Base-by-base conservation (phyloP, 768 basidiomycete species). In the Hygrocybe coccinea region DNA sequence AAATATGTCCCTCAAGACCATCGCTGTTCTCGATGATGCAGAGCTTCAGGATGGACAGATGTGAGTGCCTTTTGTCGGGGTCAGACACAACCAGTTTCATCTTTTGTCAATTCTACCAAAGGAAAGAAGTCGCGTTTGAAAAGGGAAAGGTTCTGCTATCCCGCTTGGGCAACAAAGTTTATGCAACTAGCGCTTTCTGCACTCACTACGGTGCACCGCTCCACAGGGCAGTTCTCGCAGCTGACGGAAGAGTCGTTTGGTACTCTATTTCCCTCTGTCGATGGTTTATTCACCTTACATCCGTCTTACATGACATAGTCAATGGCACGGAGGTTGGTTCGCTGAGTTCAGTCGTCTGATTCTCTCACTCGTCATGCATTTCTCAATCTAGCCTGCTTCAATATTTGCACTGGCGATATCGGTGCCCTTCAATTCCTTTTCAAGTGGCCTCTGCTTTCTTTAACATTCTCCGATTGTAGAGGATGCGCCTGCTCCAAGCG, bases 161-260 rank as follows among this genome's bases (percentile, higher is more conserved):
- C 52, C 84, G 85, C 50, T 69, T 94, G 15, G 87, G 86, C 25
- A 84, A 87, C 62, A 81, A 86, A 60, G 73, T 91, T 1, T 77
- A 87, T 60, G 89, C 91, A 5, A 93, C 87, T 0, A 86, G 84
- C 57, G 89, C 89, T 2, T 87, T 82, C 69, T 95, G 93, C 71
- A 94, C 91, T 1, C 93, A 95, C 68, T 95, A 93, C 65, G 93
- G 93, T 10, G 92, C 92, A 2, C 91, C 91, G 1, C 77, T 95
- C 2, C 83, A 77, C 4, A 91, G 91, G 69, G 92, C 91, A 50
- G 85, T 91, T 9, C 74, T 93, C 53, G 81, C 86, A 7, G 78
- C 86, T 34, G 86, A 89, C 67, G 91, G 89, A 9, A 74, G 88
- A 57, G 80, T 95, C 17, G 82, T 88, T 48, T 95, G 92, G 85